A percentile compares a stretch with the other conserved stretches of the same genome.
phyloP scores from a whole-genome alignment of 1,139 yeast genomes.

The Kodamaea arcana region DNA sequence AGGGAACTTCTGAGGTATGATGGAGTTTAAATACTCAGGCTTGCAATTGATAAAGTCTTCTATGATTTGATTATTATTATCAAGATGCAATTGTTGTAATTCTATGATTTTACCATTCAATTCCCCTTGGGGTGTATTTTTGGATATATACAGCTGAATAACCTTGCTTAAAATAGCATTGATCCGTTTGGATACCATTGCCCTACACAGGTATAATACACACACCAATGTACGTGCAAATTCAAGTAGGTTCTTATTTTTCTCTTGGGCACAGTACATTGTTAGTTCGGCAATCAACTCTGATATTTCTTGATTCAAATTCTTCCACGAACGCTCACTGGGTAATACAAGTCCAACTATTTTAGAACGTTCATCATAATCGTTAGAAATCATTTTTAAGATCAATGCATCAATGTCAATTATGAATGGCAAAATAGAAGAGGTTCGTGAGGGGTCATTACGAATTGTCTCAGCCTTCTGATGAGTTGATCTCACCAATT shows the following conservation, averaged over 20 bases:
- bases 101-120: constrained; percentile 24
- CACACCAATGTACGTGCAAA: constrained; percentile 27
- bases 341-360: constrained; percentile 22
- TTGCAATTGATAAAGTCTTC: constrained; percentile 24
- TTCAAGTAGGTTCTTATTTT: constrained; percentile 13
- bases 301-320: constrained; percentile 24
- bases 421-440: constrained; percentile 20
- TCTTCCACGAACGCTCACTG: constrained; percentile 35
- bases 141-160: constrained; percentile 21
- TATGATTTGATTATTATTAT: constrained; percentile 20
- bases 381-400: constrained; percentile 27
- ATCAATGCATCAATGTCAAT: constrained; percentile 33
- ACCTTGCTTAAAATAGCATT: constrained; percentile 25
- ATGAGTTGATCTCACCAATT: constrained; percentile 25
- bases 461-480: constrained; percentile 18
- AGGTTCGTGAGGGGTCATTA: constrained; percentile 3
- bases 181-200: constrained; percentile 27
- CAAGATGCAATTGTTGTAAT: constrained; percentile 25
- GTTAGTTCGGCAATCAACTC: constrained; percentile 21
- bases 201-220: constrained; percentile 26
- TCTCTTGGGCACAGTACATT: constrained; percentile 10
- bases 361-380: constrained; percentile 34
- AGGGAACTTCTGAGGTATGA: constrained; percentile 31
- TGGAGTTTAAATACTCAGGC: constrained; percentile 25
- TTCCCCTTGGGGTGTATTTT: constrained; percentile 14